A percentile compares a stretch with the other conserved stretches of the same genome.
Evolutionary conservation across 495 filamentous ascomycete species (phyloP).

Genomic region (Tuber indicum): DNA sequence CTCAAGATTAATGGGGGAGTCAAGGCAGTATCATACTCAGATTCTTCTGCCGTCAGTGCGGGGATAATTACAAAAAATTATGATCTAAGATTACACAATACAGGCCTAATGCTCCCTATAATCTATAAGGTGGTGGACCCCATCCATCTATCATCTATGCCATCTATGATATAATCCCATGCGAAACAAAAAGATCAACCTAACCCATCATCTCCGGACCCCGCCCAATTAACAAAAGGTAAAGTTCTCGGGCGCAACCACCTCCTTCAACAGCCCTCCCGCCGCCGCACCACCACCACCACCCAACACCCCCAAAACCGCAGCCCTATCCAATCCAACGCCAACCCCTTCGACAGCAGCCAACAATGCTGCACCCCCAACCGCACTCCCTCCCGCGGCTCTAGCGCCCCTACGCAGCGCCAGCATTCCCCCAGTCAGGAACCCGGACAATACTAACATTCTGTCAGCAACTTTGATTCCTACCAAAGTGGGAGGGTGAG

Average conservation of each 20-base stretch:
- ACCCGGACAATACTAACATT: constrained; percentile 69
- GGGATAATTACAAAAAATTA: not conserved
- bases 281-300: constrained; percentile 94
- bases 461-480: constrained; percentile 1
- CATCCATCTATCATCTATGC: not conserved
- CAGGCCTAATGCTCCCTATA: not conserved
- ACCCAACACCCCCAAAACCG: constrained; percentile 71
- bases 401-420: constrained; percentile 83
- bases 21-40: not conserved
- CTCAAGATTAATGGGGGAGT: not conserved
- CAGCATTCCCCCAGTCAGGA: constrained; percentile 90
- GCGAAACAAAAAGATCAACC: not conserved
- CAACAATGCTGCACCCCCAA: constrained; percentile 86
- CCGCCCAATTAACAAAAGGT: constrained; percentile 22
- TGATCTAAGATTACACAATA: not conserved
- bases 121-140: not conserved
- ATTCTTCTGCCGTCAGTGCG: not conserved
- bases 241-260: constrained; percentile 60
- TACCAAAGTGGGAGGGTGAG: constrained; percentile 16
- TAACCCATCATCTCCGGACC: not conserved
- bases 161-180: not conserved
- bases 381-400: constrained; percentile 85
- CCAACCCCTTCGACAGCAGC: constrained; percentile 96
- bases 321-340: constrained; percentile 89
- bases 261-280: constrained; percentile 93